A percentile compares a stretch with the other conserved stretches of the same genome.
Conservation (phyloP, 139 green algal species). For the Tetradesmus obliquus region DNA sequence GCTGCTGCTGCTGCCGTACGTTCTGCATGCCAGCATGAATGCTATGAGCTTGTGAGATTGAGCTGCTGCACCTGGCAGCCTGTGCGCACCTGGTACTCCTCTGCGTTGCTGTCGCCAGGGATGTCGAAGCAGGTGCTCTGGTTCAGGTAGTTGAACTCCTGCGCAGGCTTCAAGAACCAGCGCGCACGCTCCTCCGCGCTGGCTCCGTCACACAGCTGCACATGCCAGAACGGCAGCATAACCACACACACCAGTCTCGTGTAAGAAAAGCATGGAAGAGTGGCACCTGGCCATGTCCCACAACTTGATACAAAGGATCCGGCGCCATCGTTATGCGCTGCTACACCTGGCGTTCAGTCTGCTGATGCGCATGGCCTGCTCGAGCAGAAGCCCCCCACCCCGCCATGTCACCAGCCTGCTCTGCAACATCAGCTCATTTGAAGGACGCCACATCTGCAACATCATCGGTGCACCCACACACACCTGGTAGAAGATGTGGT, state of each 20-base stretch:
- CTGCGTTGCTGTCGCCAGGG: constrained; percentile 81
- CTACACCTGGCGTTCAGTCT: too few relatives aligned
- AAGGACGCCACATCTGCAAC: too few relatives aligned
- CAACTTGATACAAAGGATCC: too few relatives aligned
- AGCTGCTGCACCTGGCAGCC: neutral
- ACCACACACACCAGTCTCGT: neutral
- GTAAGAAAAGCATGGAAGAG: neutral
- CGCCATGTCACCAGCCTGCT: too few relatives aligned
- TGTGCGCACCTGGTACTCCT: constrained; percentile 85
- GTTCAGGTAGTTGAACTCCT: constrained; percentile 91
- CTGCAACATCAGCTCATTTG: too few relatives aligned
- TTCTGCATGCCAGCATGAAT: too few relatives aligned
- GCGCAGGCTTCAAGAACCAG: constrained; percentile 74
- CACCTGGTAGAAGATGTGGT: constrained; percentile 99
- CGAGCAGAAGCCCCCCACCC: too few relatives aligned
- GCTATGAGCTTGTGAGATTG: too few relatives aligned
- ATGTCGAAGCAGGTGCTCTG: constrained; percentile 91
- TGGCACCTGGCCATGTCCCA: neutral
- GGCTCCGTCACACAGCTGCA: constrained; percentile 93
- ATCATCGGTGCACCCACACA: neutral
- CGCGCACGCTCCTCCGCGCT: constrained; percentile 68
- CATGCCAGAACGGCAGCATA: neutral
- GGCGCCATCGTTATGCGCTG: too few relatives aligned
- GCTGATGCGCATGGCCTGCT: too few relatives aligned
- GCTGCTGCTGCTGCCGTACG: too few relatives aligned